Percentiles rank a stretch among this genome's conserved stretches.
Conservation (phyloP, 2,329 filamentous ascomycete genomes). For the Colletotrichum cereale region DNA sequence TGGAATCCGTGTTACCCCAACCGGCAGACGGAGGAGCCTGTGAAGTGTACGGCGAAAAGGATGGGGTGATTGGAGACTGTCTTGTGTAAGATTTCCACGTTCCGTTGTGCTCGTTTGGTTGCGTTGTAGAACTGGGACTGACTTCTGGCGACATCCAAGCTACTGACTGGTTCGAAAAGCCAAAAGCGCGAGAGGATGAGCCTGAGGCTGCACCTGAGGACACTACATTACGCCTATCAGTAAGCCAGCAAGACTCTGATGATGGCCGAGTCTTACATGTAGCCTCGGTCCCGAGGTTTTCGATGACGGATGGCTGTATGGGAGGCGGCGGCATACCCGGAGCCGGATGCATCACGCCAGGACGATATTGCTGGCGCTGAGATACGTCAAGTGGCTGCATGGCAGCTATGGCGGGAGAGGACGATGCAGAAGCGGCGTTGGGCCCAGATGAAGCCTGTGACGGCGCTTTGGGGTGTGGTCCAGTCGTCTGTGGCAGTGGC, state of each 20-base stretch:
- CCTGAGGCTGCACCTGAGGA: constrained; percentile 48
- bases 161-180: constrained; percentile 55
- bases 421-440: constrained; percentile 59
- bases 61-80: constrained; percentile 63
- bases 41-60: constrained; percentile 63
- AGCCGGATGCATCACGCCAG: constrained; percentile 58
- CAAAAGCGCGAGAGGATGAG: constrained; percentile 47
- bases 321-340: constrained; percentile 60
- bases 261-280: constrained; percentile 55
- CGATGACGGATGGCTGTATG: constrained; percentile 54
- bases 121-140: constrained; percentile 54
- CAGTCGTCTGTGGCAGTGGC: constrained; percentile 57
- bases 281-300: constrained; percentile 54
- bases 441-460: constrained; percentile 55
- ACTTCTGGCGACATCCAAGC: constrained; percentile 61
- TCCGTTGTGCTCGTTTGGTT: constrained; percentile 56
- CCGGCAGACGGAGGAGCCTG: constrained; percentile 54
- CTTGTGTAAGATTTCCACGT: constrained; percentile 64
- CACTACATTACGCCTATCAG: constrained; percentile 49
- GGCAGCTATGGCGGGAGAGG: constrained; percentile 61
- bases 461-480: constrained; percentile 58
- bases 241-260: neutral
- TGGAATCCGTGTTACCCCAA: constrained; percentile 58
- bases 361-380: constrained; percentile 55
- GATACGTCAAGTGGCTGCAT: constrained; percentile 58